Percentiles rank a stretch among this genome's conserved stretches.
phyloP scores from a whole-genome alignment of 2,329 filamentous ascomycete species.

The Cladophialophora chaetospira region DNA sequence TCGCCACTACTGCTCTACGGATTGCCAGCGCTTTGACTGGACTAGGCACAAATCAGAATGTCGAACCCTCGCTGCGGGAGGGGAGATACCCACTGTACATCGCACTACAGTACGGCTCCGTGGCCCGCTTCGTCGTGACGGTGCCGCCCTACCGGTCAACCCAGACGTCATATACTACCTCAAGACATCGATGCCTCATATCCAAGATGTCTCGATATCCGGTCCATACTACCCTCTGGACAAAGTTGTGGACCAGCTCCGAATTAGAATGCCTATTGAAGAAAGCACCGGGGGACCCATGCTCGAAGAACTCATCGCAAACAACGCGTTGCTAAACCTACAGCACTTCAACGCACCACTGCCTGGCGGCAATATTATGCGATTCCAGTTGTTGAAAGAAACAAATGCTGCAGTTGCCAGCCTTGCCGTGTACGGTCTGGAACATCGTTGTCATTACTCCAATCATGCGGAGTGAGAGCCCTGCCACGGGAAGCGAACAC shows the following conservation, averaged over 20 bases:
- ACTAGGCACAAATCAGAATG: slow-evolving; percentile 11
- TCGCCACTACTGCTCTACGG: slow-evolving; percentile 8
- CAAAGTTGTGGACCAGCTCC: background rate
- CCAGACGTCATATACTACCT: slow-evolving; percentile 18
- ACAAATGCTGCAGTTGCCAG: slow-evolving; percentile 2
- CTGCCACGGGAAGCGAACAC: background rate
- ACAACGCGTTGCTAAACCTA: background rate
- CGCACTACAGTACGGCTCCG: slow-evolving; percentile 3
- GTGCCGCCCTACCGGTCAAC: background rate
- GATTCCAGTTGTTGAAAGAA: slow-evolving; percentile 7
- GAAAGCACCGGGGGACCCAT: background rate
- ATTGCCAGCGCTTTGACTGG: slow-evolving; percentile 15
- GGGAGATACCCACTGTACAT: background rate
- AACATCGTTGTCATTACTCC: background rate
- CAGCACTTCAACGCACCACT: slow-evolving; percentile 14
- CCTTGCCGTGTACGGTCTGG: slow-evolving; percentile 8
- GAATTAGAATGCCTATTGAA: background rate
- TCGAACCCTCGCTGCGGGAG: slow-evolving; percentile 4
- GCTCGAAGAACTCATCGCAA: slow-evolving; percentile 2
- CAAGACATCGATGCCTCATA: slow-evolving; percentile 10
- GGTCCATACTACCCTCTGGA: slow-evolving; percentile 17
- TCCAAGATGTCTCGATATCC: slow-evolving; percentile 15
- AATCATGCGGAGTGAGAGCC: background rate
- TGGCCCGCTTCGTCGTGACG: background rate
- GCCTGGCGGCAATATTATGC: slow-evolving; percentile 13